Evolutionary conservation across 148 eudicot genomes (phyloP), one percentile per base, ranked within the genome.

Genomic region (Cornus florida): DNA sequence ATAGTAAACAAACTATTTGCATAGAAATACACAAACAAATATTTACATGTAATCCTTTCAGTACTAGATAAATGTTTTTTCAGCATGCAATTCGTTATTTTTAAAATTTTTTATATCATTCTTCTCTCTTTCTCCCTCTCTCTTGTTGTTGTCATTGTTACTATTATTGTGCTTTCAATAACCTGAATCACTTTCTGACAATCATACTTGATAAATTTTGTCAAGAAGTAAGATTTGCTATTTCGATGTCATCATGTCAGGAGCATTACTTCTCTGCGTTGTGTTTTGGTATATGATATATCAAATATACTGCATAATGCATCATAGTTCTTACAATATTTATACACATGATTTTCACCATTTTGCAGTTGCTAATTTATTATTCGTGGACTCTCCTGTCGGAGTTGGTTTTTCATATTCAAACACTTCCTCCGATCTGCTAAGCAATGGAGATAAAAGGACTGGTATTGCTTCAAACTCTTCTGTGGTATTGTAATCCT

Each of bases 391-490:
- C 81, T 84, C 97, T 69, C 99, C 99, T 78, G 97, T 83, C 82
- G 98, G 99, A 81, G 99, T 95, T 77, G 99, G 99, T 60, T 95
- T 82, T 90, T 95, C 99, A 43, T 95, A 93, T 81, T 84, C 99
- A 62, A 95, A 93, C 79, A 92, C 93, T 50, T 85, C 97, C 28
- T 87, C 92, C 67, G 99, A 95, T 86, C 72, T 87, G 84, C 77
- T 68, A 35, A 88, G 50, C 82, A 91, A 91, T 82, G 99, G 99
- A 75, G 99, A 95, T 78, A 89, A 92, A 86, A 88, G 94, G 76
- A 93, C 97, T 67, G 97, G 99, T 93, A 90, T 24, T 24, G 23
- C 39, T 71, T 50, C 16, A 19, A 20, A 7, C 66, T 20, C n/a
- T 70, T 68, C 60, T 33, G 6, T 69, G 20, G 32, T 8, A 6